Evolutionary conservation across 257 asterid genomes (phyloP).

Genomic region (Parsonsia alboflavescens): DNA sequence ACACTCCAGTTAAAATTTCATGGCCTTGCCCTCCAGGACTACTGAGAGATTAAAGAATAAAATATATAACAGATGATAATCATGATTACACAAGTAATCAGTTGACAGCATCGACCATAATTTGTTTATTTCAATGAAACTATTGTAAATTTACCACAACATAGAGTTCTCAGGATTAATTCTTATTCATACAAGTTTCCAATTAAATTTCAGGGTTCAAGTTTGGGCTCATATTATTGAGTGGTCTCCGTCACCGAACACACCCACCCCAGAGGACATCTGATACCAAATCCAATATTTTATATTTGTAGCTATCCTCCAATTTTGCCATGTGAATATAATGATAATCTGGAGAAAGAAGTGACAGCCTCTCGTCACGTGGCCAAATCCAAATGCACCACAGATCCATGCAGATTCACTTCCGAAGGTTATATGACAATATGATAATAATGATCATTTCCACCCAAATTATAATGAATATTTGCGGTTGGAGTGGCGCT

Average conservation of each 20-base stretch:
- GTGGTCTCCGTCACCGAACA: background rate
- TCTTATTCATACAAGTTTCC: background rate
- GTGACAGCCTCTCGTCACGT: background rate
- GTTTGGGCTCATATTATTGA: background rate
- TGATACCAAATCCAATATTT: background rate
- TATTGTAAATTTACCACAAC: background rate
- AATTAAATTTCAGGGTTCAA: background rate
- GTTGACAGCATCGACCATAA: background rate
- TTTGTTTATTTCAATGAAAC: background rate
- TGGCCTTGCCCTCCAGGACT: background rate
- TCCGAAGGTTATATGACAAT: background rate
- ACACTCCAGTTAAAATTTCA: background rate
- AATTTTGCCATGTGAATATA: background rate
- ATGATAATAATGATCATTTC: background rate
- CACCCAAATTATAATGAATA: background rate
- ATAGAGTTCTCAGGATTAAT: background rate
- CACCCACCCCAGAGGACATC: background rate
- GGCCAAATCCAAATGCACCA: background rate
- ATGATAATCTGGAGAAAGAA: background rate
- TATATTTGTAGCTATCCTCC: background rate
- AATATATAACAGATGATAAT: background rate
- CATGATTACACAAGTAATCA: background rate
- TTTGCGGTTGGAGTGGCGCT: background rate
- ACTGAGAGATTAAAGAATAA: background rate
- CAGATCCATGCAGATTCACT: background rate